Base-by-base conservation (phyloP, 2,329 filamentous ascomycete species). In the Nigrospora oryzae region DNA sequence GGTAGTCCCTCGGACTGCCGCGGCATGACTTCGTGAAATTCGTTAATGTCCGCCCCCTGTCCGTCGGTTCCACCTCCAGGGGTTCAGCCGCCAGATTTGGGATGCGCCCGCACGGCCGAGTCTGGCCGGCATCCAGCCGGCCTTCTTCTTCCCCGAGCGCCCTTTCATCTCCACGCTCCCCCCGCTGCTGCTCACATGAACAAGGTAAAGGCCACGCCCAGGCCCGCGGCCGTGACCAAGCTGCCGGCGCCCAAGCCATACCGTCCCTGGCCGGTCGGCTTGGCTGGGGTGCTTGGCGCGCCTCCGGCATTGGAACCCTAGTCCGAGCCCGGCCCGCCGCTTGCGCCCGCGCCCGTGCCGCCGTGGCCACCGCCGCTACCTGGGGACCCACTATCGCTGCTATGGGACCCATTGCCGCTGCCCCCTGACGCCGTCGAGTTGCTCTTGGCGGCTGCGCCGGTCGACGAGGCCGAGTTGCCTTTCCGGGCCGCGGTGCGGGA, bases 181-280 rank as follows among this genome's bases (percentile, higher is more conserved):
- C 4, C 23, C 10, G 23, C 5, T 4, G 23, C 23, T 40, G 32
- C 12, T 38, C 28, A 48, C 39, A 43, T 43, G 32, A 44, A 46
- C 34, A 49, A 14, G 11, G 40, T 30, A 23, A 49, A 46, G 3
- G 38, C 43, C 12, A 46, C 38, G 37, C 43, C 46, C 3, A 49
- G 30, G 19, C 44, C 46, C 14, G 44, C 46, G 10, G 46, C 23
- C 36, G 43, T 46, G 6, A 46, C 44, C 36, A 49, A 11, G 12
- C 44, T 31, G 11, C 42, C 42, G 15, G 36, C 16, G 28, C 31
- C 28, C 8, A 36, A 36, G 2, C 6, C 35, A 7, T 7, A 36
- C 2, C 14, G 35, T 17, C 5, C 35, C 4, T 5, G 17, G 14
- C n/a, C 35, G 6, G 14, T 16, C 14, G n/a, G 6, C 35, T 36